Base-by-base conservation (phyloP, 2,329 filamentous ascomycete genomes). In the Colletotrichum sp. region DNA sequence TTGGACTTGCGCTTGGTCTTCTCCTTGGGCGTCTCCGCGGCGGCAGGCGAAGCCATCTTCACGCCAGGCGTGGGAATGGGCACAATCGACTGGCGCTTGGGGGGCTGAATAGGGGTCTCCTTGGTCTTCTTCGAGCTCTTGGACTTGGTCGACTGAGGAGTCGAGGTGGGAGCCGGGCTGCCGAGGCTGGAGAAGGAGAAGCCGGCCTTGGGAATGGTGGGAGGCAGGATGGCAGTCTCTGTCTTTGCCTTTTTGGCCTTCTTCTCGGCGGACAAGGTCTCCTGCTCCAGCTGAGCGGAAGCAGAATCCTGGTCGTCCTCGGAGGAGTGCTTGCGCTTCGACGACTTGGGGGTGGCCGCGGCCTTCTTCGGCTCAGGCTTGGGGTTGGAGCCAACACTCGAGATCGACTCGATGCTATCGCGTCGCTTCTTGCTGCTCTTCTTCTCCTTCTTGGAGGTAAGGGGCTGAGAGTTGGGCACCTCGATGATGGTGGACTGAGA, bases 161-260 rank as follows among this genome's bases (percentile, higher is more conserved):
- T 79, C 26, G 78, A 65, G 65, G 77, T 68, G 13, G 81, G 76
- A 8, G 82, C 67, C 8, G 72, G 69, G 15, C 72, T 78, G n/a
- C 79, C 77, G 18, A 78, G 34, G 12, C 67, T 73, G 6, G 79
- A 73, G 55, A 79, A 76, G 7, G 79, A 78, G 60, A 39, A 79
- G 39, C 76, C 62, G 12, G 77, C 75, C 16, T 69, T 79, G 36
- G 83, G 83, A 5, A 85, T 62, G 4, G 76, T 77, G 3, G 85
- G 85, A 24, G 85, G 81, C 9, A 79, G 80, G 3, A 85, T 76
- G 8, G 82, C 81, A 7, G 84, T 85, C 63, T 82, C 79, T 6
- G 82, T 80, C 57, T 78, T 79, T 49, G 82, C 83, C 79, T 84
- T 85, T 73, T 85, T 85, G 79, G 86, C 84, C 80, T 86, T 85